Base-by-base conservation (phyloP, 352 stramenopile genomes). In the Phytopythium sindhum region DNA sequence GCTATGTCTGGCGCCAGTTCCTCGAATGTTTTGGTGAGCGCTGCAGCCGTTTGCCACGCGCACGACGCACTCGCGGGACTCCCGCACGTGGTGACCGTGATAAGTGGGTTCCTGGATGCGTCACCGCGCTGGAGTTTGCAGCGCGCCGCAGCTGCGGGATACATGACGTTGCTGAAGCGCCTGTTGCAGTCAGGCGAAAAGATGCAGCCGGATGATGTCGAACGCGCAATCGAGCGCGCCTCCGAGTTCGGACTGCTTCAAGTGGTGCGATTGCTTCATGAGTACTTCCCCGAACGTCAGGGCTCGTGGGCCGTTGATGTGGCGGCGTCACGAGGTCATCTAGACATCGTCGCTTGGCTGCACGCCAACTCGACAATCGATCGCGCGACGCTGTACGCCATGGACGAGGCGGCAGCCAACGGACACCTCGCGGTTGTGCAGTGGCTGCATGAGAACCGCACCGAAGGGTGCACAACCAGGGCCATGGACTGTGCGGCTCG, bases 391-490 rank as follows among this genome's bases (percentile, higher is more conserved):
- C 17, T 47, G 53, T 48, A 48, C 19, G 53, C 53, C n/a, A 59
- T 48, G 53, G 31, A 59, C n/a, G 35, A 47, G 4, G 53, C 53
- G 35, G 53, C 53, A 6, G 35, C 17, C 9, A 59, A 59, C 35
- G 53, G 53, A 10, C 53, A 59, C 33, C 35, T 59, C 12, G 35
- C 23, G n/a, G 53, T 59, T 33, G 53, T 59, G 6, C 50, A 39
- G 26, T 56, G 50, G 50, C 29, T 56, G 26, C 50, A 56, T 10
- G 24, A 9, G 2, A 28, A 51, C 44, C 44, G 44, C 8, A 15
- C 21, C 2, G 44, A 51, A 29, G 44, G 44, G 14, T 56, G 50
- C 50, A 56, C 50, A 1, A 56, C 50, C 9, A n/a, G 50, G 7
- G 50, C 50, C 2, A 56, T 56, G 50, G 50, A 56, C 29, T 56